phyloP scores from a whole-genome alignment of 441 rosid species.

The Brassica balearica region DNA sequence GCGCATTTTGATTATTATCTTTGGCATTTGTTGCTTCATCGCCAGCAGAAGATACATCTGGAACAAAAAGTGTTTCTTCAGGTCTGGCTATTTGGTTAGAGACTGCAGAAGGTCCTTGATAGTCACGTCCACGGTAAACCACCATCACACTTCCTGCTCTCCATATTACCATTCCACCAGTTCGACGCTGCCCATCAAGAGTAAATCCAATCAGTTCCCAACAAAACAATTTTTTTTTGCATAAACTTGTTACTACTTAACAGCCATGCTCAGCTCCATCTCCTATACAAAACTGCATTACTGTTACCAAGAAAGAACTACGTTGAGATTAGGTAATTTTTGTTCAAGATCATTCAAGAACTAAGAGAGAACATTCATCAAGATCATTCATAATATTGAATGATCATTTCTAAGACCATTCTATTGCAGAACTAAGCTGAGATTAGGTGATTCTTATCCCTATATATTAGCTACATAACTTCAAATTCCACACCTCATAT shows the following conservation, averaged over 20 bases:
- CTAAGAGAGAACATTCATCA: no score
- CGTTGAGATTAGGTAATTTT: no score
- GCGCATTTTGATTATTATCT: constrained; percentile 40
- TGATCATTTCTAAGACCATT: background rate
- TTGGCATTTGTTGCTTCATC: constrained; percentile 39
- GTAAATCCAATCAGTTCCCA: constrained; percentile 47
- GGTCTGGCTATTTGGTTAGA: constrained; percentile 48
- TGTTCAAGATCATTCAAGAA: background rate
- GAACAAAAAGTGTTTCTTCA: constrained; percentile 65
- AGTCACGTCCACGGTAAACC: constrained; percentile 83
- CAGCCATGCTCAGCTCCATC: constrained; percentile 6
- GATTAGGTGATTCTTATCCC: background rate
- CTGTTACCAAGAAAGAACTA: constrained; percentile 5
- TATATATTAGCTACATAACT: constrained; percentile 12
- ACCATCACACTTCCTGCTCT: constrained; percentile 96
- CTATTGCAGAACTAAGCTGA: constrained; percentile 4
- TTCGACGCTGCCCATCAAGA: constrained; percentile 79
- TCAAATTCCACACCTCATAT: background rate
- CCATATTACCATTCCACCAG: constrained; percentile 93
- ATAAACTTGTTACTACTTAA: background rate
- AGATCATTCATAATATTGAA: no score
- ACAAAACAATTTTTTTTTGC: background rate
- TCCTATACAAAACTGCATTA: constrained; percentile 25
- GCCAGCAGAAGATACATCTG: constrained; percentile 69
- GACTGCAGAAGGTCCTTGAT: constrained; percentile 70